Percentiles rank a stretch among this genome's conserved stretches.
phyloP scores from a whole-genome alignment of 2,329 filamentous ascomycete species.

The Aulographum hederae region DNA sequence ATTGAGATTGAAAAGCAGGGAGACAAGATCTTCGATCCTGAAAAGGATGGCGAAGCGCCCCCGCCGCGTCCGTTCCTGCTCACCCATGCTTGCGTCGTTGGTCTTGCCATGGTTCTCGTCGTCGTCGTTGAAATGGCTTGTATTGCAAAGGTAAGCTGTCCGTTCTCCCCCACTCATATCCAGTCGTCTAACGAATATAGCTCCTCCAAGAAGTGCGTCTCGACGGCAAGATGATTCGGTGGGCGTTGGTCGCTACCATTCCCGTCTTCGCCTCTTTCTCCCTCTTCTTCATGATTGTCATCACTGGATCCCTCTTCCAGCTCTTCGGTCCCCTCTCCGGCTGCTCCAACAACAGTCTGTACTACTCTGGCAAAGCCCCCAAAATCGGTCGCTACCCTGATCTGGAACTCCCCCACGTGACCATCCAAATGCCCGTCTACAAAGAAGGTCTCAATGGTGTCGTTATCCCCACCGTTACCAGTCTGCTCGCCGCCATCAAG shows the following conservation, averaged over 20 bases:
- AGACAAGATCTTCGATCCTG: conserved; percentile 11
- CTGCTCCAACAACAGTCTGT: conserved; percentile 2
- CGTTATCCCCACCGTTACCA: conserved; percentile 5
- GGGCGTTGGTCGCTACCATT: neutral
- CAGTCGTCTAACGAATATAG: neutral
- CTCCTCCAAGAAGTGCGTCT: neutral
- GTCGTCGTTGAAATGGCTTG: conserved; percentile 14
- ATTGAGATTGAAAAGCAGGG: conserved; percentile 12
- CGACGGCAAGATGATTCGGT: neutral
- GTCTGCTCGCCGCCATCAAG: conserved; percentile 4
- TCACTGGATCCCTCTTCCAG: conserved; percentile 3
- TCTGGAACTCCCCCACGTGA: conserved; percentile 4
- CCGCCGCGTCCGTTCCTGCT: conserved; percentile 11
- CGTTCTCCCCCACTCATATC: neutral
- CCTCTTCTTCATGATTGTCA: conserved; percentile 3
- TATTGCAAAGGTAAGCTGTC: conserved; percentile 10
- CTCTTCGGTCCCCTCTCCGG: conserved; percentile 3
- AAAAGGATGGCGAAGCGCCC: conserved; percentile 9
- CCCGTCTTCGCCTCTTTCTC: neutral
- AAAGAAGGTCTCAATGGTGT: conserved; percentile 5
- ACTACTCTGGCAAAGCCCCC: conserved; percentile 4
- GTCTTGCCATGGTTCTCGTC: conserved; percentile 9
- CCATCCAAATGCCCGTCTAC: conserved; percentile 6
- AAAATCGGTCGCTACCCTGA: conserved; percentile 1
- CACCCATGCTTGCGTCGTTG: conserved; percentile 7